Percentiles rank a stretch among this genome's conserved stretches.
Evolutionary conservation across 2,329 filamentous ascomycete species (phyloP).

Genomic region (Zalaria sp.): DNA sequence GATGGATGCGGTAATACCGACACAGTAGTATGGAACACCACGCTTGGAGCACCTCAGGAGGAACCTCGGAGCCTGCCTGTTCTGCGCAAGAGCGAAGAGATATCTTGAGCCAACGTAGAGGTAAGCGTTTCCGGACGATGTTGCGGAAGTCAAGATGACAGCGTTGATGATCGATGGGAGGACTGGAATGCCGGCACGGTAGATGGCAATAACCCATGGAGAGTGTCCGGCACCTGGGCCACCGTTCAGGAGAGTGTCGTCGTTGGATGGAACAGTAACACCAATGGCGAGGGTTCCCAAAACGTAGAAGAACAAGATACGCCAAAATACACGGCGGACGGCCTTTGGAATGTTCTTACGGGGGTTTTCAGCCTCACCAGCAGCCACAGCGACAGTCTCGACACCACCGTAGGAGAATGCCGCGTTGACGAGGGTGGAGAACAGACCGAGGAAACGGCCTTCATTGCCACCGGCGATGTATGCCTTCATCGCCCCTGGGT

Average conservation of each 20-base stretch:
- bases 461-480: slow-evolving; percentile 43
- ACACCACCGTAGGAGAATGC: slow-evolving; percentile 38
- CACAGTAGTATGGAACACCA: slow-evolving; percentile 27
- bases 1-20: slow-evolving; percentile 32
- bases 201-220: slow-evolving; percentile 59
- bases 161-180: slow-evolving; percentile 64
- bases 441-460: slow-evolving; percentile 51
- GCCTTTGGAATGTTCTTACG: slow-evolving; percentile 40
- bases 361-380: slow-evolving; percentile 41
- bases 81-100: slow-evolving; percentile 35
- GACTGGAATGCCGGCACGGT: slow-evolving; percentile 49
- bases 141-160: slow-evolving; percentile 58
- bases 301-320: slow-evolving; percentile 44
- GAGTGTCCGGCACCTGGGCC: slow-evolving; percentile 21
- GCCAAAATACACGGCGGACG: slow-evolving; percentile 39
- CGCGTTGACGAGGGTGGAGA: slow-evolving; percentile 34
- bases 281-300: slow-evolving; percentile 43
- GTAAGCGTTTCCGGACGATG: slow-evolving; percentile 55
- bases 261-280: slow-evolving; percentile 43
- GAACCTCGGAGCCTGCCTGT: slow-evolving; percentile 37
- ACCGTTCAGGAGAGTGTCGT: slow-evolving; percentile 34
- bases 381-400: slow-evolving; percentile 41
- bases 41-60: slow-evolving; percentile 30
- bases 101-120: slow-evolving; percentile 41
- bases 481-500: slow-evolving; percentile 42